Base-by-base conservation (phyloP, 345 rosid genomes). In the Limnanthes douglasii region DNA sequence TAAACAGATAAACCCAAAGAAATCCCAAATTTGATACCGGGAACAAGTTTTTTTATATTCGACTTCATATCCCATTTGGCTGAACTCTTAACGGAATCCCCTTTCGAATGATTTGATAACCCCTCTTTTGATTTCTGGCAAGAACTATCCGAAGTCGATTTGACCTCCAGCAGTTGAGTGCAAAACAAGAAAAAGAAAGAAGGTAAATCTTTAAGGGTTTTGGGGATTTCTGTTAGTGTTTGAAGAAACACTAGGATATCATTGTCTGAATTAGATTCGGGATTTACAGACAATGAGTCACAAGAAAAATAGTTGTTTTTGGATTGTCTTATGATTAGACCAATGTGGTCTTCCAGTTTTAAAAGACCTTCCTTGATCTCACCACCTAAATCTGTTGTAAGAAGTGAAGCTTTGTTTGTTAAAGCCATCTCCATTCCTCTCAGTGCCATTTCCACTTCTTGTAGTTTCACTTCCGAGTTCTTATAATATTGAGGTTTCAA, bases 381-480 rank as follows among this genome's bases (percentile, higher is more conserved):
- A 22, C 28, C 65, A 24, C 37, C 53, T 4, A 45, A 40, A 12
- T 67, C 37, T 8, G 37, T 52, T 8, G 57, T 29, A 7, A 73
- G 78, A 40, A 61, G 49, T n/a, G 68, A 43, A 31, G 54, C 19
- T 22, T 41, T 41, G 41, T 31, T 55, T 15, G 62, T 53, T 28
- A 88, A 40, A 22, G 80, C 90, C 68, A 74, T 56, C 52, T 83
- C 81, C 90, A 88, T 88, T 27, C 86, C 95, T 52, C 69, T 72
- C 41, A 88, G 62, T 23, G 61, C 65, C 15, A 49, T 48, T 49
- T 79, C 78, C 27, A 74, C 38, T 41, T 66, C 83, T 43, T 58
- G 67, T 57, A 79, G 52, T 38, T 50, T 67, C 14, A 61, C 70
- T 37, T 44, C 72, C 1, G 72, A 60, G 50, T 61, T 65, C 45